Conservation (phyloP, 1,284 basidiomycete genomes). For the Ceratobasidium sp. region DNA sequence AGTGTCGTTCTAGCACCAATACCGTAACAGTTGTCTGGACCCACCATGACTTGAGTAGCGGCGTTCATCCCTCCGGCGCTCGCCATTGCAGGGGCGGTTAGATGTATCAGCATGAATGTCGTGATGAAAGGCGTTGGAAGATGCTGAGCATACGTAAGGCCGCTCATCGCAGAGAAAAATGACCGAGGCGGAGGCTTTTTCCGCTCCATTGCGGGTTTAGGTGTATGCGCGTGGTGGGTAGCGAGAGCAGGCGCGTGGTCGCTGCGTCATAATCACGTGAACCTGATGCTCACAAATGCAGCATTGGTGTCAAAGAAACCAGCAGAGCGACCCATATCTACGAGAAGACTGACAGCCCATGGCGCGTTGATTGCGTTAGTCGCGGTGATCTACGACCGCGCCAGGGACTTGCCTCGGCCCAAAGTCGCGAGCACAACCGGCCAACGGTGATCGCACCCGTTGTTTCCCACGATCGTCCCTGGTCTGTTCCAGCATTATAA, state of each 20-base stretch:
- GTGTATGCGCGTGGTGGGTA: neutral
- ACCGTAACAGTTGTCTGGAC: neutral
- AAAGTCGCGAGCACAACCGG: neutral
- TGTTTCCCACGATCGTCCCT: conserved; percentile 37
- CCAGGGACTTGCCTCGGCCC: conserved; percentile 19
- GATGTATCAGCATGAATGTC: conserved; percentile 71
- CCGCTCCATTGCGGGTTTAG: neutral
- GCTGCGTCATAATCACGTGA: neutral
- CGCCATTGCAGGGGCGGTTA: conserved; percentile 73
- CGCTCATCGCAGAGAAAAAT: neutral
- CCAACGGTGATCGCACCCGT: neutral
- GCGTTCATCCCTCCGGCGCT: conserved; percentile 72
- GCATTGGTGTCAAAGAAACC: neutral
- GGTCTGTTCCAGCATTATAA: conserved; percentile 10
- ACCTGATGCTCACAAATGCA: neutral
- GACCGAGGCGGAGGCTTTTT: neutral
- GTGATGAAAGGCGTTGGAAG: conserved; percentile 70
- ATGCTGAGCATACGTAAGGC: conserved; percentile 63
- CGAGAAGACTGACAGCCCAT: neutral
- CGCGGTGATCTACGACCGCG: conserved; percentile 13
- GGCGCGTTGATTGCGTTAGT: conserved; percentile 30
- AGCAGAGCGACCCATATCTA: neutral
- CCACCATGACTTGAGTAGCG: conserved; percentile 75
- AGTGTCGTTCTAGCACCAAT: neutral
- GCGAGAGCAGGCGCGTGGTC: neutral